Percentiles rank a stretch among this genome's conserved stretches.
These are phyloP conservation scores for barley (Hordeum vulgare) DNA, from an alignment of 176 grass and related monocot species.

Conservation along the genomic window DNA sequence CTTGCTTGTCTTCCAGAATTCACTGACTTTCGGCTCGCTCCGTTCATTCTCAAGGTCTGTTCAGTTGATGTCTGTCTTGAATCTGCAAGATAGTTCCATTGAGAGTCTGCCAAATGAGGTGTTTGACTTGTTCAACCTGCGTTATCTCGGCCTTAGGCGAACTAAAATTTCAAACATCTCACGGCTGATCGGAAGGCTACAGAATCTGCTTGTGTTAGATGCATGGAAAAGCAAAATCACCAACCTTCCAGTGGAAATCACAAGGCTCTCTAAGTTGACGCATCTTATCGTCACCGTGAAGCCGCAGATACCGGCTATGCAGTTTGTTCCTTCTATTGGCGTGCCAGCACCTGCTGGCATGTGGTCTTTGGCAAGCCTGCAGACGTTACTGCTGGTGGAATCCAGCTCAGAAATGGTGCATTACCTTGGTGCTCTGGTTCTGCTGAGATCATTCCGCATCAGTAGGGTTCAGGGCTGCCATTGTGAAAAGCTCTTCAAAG, in stretches of 20 bases:
- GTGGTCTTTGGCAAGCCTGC: constrained; percentile 17
- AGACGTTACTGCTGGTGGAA: constrained; percentile 28
- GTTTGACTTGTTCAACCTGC: constrained; percentile 30
- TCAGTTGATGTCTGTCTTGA: constrained; percentile 26
- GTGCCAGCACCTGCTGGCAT: constrained; percentile 12
- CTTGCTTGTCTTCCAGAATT: constrained; percentile 30
- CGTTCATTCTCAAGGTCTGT: constrained; percentile 15
- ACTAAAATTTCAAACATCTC: constrained; percentile 21
- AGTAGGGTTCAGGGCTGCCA: constrained; percentile 22
- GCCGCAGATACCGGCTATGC: background rate
- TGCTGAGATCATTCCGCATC: constrained; percentile 22
- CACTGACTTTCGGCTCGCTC: constrained; percentile 4
- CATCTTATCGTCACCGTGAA: constrained; percentile 26
- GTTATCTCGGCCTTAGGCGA: constrained; percentile 33
- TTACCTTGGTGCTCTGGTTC: constrained; percentile 12
- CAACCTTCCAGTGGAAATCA: constrained; percentile 27
- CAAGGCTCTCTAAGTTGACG: constrained; percentile 25
- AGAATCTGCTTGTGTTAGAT: constrained; percentile 26
- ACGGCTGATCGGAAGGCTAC: constrained; percentile 24
- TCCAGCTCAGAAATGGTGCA: constrained; percentile 17
- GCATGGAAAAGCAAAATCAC: constrained; percentile 14
- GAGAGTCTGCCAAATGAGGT: constrained; percentile 24
- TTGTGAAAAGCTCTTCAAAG: background rate
- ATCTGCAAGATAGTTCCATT: constrained; percentile 29
- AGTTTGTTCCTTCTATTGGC: constrained; percentile 26